These are phyloP conservation scores for Aspergillus sp. DNA, from an alignment of 2,329 filamentous ascomycete genomes.

Conservation along the genomic window DNA sequence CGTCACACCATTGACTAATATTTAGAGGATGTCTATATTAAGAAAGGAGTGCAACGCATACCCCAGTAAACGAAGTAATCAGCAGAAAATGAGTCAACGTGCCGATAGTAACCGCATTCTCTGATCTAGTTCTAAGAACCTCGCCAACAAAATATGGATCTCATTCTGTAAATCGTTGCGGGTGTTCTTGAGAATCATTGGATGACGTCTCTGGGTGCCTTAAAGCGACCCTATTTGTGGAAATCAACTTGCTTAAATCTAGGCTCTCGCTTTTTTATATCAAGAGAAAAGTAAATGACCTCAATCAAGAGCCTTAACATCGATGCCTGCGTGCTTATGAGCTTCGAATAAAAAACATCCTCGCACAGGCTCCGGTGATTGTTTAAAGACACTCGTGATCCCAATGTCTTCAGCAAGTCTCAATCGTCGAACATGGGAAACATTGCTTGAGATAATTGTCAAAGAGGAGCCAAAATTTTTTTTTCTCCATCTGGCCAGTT, in stretches of 20 bases:
- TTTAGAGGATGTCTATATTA: background rate
- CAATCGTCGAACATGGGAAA: background rate
- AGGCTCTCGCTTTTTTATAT: background rate
- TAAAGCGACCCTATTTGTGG: too few relatives aligned
- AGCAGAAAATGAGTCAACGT: background rate
- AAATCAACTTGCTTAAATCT: conserved; percentile 1
- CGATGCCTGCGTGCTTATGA: background rate
- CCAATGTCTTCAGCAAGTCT: background rate
- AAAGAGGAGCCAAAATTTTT: conserved; percentile 1
- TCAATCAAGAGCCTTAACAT: conserved; percentile 1
- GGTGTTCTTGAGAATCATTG: background rate
- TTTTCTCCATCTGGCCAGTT: background rate
- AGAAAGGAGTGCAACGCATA: background rate
- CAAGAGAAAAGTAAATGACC: background rate
- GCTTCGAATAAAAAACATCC: background rate
- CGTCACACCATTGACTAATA: conserved; percentile 4
- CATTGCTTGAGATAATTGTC: background rate
- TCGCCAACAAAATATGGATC: conserved; percentile 2
- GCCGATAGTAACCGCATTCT: background rate
- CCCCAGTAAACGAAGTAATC: conserved; percentile 3
- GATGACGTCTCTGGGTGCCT: background rate
- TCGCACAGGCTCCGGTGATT: background rate
- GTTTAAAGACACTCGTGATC: background rate
- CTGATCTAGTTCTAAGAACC: background rate
- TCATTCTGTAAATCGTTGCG: background rate